Evolutionary conservation across 2,329 filamentous ascomycete species (phyloP), one percentile per base, ranked within the genome.

Genomic region (Fusarium sterilihyphosum): DNA sequence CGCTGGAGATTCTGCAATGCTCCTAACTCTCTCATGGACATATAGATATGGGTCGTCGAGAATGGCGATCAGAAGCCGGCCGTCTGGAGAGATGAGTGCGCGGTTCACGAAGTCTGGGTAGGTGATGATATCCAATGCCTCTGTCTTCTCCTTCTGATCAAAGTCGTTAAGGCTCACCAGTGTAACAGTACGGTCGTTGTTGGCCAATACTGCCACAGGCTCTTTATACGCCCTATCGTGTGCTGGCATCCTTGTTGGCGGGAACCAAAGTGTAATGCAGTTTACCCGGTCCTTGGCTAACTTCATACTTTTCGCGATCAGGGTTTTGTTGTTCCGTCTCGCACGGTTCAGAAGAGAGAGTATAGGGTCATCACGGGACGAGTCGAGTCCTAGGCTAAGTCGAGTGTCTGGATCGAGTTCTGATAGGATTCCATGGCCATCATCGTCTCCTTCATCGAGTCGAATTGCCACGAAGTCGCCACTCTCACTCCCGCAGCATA

Each of bases 51-150:
- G 92, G 77, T 95, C 93, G 80, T 99, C 96, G 46, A 96, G 93
- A 49, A 98, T 93, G 5, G 95, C 94, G 11, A 95, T 88, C 26
- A 98, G 86, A 17, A 96, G 84, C 26, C 88, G 89, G 2, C 95
- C 96, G 80, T 98, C 93, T 0, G 96, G 96, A 12, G 96, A 98
- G 60, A 99, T 92, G n/a, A 95, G 90, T 40, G 95, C 94, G 79
- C 97, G 94, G 78, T 99, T 99, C 85, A 98, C 96, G 73, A 92
- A 93, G 80, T 96, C 93, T 10, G 93, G 92, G 73, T 97, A 92
- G 8, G 89, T 87, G 61, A 98, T 85, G 49, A 91, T 88, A 62
- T 93, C 91, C 29, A 97, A 84, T 41, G 92, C 86, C 68, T 93
- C 87, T 20, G 82, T 81, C 54, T 82, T 82, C 22, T 84, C 82